Conservation (phyloP, 345 rosid genomes). For the Firmiana major region DNA sequence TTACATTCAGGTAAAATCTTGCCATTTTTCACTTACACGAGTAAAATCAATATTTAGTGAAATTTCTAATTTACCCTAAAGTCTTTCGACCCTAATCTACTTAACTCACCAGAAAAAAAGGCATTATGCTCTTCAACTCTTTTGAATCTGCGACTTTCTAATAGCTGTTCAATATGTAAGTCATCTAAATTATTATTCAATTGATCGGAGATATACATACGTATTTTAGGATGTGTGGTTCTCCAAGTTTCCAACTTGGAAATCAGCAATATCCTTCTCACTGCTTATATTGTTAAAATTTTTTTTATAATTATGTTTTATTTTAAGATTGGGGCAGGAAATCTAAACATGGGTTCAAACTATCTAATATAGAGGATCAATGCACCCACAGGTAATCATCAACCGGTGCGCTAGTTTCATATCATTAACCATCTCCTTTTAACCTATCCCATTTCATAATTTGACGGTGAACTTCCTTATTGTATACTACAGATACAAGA, state of each 20-base stretch:
- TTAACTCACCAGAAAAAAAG: too few species aligned
- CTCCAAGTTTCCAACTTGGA: neutral
- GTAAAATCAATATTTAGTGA: neutral
- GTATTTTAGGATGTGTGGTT: neutral
- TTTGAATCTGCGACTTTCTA: too few species aligned
- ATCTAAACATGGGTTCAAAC: slow-evolving; percentile 36
- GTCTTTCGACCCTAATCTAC: too few species aligned
- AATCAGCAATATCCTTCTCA: neutral
- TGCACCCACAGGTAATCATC: slow-evolving; percentile 54
- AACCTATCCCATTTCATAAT: neutral
- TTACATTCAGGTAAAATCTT: slow-evolving; percentile 31
- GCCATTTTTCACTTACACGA: neutral
- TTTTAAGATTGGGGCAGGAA: slow-evolving; percentile 49
- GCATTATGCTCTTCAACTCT: too few species aligned
- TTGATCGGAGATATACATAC: neutral
- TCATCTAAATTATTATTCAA: too few species aligned
- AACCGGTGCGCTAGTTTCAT: neutral
- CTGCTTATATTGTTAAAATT: neutral
- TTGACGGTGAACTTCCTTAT: neutral
- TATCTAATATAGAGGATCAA: slow-evolving; percentile 51
- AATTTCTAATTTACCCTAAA: too few species aligned
- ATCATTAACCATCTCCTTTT: neutral
- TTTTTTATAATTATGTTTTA: neutral
- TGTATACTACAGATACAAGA: slow-evolving; percentile 51
- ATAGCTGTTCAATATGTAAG: too few species aligned